Percentiles rank a stretch among this genome's conserved stretches.
These are phyloP conservation scores for Trichoderma erinaceum DNA, from an alignment of 495 filamentous ascomycete species.

Conservation along the genomic window DNA sequence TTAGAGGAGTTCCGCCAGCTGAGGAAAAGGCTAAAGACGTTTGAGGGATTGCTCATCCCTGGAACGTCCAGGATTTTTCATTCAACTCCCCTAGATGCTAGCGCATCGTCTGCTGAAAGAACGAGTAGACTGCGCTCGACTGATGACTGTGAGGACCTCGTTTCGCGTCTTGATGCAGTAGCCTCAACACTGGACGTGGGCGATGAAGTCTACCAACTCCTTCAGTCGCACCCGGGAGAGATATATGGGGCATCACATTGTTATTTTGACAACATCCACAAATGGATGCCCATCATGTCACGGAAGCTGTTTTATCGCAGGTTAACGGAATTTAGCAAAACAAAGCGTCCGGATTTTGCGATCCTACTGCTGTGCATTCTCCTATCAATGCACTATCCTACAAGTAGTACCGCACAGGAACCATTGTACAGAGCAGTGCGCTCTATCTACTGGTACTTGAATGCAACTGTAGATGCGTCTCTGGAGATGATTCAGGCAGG, in stretches of 20 bases:
- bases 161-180: not conserved
- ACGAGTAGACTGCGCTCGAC: not conserved
- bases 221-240: conserved; percentile 10
- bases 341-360: not conserved
- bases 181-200: not conserved
- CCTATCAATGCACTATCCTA: not conserved
- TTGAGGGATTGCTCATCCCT: conserved; percentile 6
- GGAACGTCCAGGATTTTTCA: not conserved
- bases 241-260: not conserved
- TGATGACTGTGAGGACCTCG: not conserved
- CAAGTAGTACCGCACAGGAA: not conserved
- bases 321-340: not conserved
- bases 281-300: conserved; percentile 10
- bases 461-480: not conserved
- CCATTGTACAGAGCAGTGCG: not conserved
- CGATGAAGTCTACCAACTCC: not conserved
- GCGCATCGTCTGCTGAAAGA: not conserved
- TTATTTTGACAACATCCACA: conserved; percentile 5
- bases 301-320: not conserved
- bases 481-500: not conserved
- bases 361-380: not conserved
- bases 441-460: not conserved
- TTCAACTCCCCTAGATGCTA: not conserved
- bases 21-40: not conserved
- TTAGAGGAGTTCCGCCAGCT: conserved; percentile 5